Percentiles rank a stretch among this genome's conserved stretches.
Conservation (phyloP, 2,329 filamentous ascomycete species). For the Fusarium domesticum region DNA sequence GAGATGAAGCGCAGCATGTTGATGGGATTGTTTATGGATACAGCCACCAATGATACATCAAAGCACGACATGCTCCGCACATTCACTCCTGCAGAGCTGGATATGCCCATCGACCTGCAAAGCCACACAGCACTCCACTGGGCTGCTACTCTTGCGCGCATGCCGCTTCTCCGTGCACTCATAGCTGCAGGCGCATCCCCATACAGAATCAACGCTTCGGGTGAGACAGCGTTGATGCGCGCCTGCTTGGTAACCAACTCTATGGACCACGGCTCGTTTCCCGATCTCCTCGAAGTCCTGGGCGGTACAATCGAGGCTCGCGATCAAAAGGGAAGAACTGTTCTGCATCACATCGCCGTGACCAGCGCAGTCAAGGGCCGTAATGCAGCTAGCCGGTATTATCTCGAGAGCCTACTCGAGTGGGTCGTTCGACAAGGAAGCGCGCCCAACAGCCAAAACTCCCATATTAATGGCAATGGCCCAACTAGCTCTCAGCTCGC, state of each 20-base stretch:
- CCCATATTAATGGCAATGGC: slow-evolving; percentile 32
- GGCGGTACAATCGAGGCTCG: slow-evolving; percentile 87
- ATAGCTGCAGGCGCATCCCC: slow-evolving; percentile 84
- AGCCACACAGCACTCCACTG: slow-evolving; percentile 91
- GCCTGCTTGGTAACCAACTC: slow-evolving; percentile 93
- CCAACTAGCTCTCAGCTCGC: slow-evolving; percentile 40
- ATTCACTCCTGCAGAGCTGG: slow-evolving; percentile 76
- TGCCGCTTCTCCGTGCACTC: slow-evolving; percentile 75
- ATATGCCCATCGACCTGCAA: slow-evolving; percentile 86
- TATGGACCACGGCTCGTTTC: slow-evolving; percentile 85
- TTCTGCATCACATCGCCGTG: slow-evolving; percentile 93
- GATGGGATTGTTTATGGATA: slow-evolving; percentile 79
- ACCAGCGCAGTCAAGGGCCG: slow-evolving; percentile 94
- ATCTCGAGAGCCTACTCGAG: slow-evolving; percentile 88
- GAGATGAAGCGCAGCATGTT: slow-evolving; percentile 79
- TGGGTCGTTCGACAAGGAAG: slow-evolving; percentile 88
- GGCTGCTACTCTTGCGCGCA: slow-evolving; percentile 88
- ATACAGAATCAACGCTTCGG: slow-evolving; percentile 80
- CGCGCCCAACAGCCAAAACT: slow-evolving; percentile 51
- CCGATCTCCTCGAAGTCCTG: slow-evolving; percentile 83
- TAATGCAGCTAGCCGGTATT: slow-evolving; percentile 88
- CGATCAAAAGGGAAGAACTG: slow-evolving; percentile 84
- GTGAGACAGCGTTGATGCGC: slow-evolving; percentile 90
- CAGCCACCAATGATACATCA: slow-evolving; percentile 64
- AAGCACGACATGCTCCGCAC: slow-evolving; percentile 74